Evolutionary conservation across 148 eudicot species (phyloP).

Genomic region (Rhododendron ferrugineum): DNA sequence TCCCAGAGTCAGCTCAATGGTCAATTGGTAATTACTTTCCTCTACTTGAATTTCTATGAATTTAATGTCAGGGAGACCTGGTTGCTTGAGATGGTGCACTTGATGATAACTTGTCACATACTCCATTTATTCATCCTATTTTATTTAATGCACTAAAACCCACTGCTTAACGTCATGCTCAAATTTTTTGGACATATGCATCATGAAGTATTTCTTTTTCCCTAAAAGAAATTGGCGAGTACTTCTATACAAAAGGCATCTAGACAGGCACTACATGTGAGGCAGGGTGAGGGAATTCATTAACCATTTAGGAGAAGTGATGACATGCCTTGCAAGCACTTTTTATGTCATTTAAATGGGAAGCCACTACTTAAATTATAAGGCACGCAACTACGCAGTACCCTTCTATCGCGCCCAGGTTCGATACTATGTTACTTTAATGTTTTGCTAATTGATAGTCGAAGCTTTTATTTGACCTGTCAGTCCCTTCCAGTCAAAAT

Average conservation of each 20-base stretch:
- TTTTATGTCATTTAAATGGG: neutral
- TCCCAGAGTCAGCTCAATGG: neutral
- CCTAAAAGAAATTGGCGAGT: neutral
- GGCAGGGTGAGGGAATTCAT: neutral
- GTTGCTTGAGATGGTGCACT: neutral
- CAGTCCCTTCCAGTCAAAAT: constrained; percentile 24
- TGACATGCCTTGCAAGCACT: neutral
- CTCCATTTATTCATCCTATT: neutral
- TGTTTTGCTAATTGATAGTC: neutral
- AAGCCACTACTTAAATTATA: neutral
- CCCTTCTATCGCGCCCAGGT: neutral
- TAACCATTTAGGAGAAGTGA: neutral
- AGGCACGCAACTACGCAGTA: neutral
- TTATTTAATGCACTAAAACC: neutral
- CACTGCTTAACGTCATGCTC: neutral
- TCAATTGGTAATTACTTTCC: constrained; percentile 6
- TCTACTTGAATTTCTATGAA: neutral
- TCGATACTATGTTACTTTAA: neutral
- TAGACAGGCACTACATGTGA: neutral
- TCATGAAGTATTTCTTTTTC: neutral
- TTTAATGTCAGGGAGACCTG: neutral
- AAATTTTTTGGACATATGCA: neutral
- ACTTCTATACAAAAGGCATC: neutral
- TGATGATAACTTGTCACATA: neutral
- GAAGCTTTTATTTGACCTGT: neutral